Evolutionary conservation across 2,329 filamentous ascomycete species (phyloP).

Genomic region (Xylariaceae sp.): DNA sequence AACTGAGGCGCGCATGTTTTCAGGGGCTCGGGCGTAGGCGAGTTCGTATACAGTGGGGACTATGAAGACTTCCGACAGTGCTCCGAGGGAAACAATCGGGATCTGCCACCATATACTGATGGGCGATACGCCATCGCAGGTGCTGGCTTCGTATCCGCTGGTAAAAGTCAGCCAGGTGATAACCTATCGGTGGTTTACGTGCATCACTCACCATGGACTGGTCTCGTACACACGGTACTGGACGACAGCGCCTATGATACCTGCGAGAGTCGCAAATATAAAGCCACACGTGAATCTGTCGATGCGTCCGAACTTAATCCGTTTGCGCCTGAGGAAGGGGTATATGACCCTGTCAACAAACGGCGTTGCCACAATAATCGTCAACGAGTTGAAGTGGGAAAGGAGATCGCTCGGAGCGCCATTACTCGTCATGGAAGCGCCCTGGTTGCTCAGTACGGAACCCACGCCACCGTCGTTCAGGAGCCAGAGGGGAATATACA

Average conservation of each 20-base stretch:
- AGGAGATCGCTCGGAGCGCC: slow-evolving; percentile 58
- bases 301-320: slow-evolving; percentile 54
- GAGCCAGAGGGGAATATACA: slow-evolving; percentile 38
- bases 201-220: slow-evolving; percentile 40
- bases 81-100: slow-evolving; percentile 46
- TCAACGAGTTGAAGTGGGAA: slow-evolving; percentile 53
- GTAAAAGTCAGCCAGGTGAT: neutral
- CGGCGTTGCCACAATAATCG: slow-evolving; percentile 53
- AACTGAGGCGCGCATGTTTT: slow-evolving; percentile 57
- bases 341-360: slow-evolving; percentile 52
- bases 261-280: slow-evolving; percentile 42
- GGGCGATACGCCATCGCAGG: slow-evolving; percentile 36
- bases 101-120: slow-evolving; percentile 51
- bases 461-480: slow-evolving; percentile 39
- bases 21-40: slow-evolving; percentile 62
- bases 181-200: neutral
- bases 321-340: slow-evolving; percentile 46
- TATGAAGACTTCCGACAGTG: slow-evolving; percentile 52
- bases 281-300: slow-evolving; percentile 55
- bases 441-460: slow-evolving; percentile 34
- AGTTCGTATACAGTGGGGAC: slow-evolving; percentile 63
- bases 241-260: slow-evolving; percentile 51
- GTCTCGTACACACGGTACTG: slow-evolving; percentile 55
- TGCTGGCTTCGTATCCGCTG: slow-evolving; percentile 40
- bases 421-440: slow-evolving; percentile 40